Conservation (phyloP, 306 rosid species). For the Cucurbita moschata region DNA sequence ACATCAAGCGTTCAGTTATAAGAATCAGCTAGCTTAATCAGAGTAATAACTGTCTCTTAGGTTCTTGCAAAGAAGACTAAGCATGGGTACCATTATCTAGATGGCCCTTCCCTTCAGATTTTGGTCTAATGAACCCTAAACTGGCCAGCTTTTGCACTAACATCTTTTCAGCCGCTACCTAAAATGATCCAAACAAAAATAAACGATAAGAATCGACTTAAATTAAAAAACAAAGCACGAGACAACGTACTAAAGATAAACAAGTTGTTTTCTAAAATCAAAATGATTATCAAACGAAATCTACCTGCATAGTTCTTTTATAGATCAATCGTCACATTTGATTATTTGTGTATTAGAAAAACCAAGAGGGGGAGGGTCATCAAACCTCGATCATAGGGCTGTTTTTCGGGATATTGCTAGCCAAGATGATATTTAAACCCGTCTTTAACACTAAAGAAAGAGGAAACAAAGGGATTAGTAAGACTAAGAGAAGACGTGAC, state of each 20-base stretch:
- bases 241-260: background rate
- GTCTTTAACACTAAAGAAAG: conserved; percentile 54
- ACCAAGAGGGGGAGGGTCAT: background rate
- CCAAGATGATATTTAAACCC: conserved; percentile 61
- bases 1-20: background rate
- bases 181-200: conserved; percentile 15
- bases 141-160: conserved; percentile 55
- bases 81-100: conserved; percentile 7
- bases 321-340: background rate
- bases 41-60: background rate
- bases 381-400: conserved; percentile 65
- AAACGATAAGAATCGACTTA: background rate
- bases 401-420: conserved; percentile 74
- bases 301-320: background rate
- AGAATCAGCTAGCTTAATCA: background rate
- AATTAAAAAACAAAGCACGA: background rate
- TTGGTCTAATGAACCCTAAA: conserved; percentile 48
- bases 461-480: background rate
- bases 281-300: background rate
- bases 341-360: background rate
- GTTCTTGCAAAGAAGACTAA: background rate
- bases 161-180: conserved; percentile 76
- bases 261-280: background rate
- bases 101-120: conserved; percentile 29
- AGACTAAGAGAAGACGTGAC: background rate